A percentile compares a stretch with the other conserved stretches of the same genome.
Conservation (phyloP, 2,329 filamentous ascomycete species). For the Elsinoe necatrix region DNA sequence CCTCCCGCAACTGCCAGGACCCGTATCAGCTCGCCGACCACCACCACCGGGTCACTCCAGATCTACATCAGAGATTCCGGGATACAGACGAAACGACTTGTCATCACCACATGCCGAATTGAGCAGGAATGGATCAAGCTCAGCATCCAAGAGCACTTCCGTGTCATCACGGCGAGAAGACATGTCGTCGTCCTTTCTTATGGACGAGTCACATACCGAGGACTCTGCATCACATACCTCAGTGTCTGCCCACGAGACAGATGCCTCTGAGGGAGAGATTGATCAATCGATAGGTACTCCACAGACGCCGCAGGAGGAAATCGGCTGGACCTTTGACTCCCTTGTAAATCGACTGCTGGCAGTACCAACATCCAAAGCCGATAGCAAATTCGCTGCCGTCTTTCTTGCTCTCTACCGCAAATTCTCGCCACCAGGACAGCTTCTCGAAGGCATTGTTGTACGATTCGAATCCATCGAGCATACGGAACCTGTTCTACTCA, state of each 20-base stretch:
- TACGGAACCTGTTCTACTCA: slow-evolving; percentile 60
- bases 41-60: slow-evolving; percentile 33
- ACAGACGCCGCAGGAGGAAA: slow-evolving; percentile 46
- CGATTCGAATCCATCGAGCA: slow-evolving; percentile 64
- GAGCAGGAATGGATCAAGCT: slow-evolving; percentile 12
- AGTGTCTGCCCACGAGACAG: slow-evolving; percentile 40
- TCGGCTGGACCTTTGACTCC: slow-evolving; percentile 45
- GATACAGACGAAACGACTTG: slow-evolving; percentile 22
- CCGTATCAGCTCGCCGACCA: background rate
- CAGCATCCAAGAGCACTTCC: slow-evolving; percentile 13
- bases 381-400: slow-evolving; percentile 77
- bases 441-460: slow-evolving; percentile 69
- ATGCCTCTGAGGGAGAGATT: slow-evolving; percentile 55
- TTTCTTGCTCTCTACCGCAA: slow-evolving; percentile 92
- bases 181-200: slow-evolving; percentile 49
- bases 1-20: slow-evolving; percentile 6
- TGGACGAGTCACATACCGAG: slow-evolving; percentile 51
- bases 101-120: slow-evolving; percentile 10
- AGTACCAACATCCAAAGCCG: slow-evolving; percentile 74
- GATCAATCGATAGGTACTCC: slow-evolving; percentile 27
- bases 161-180: slow-evolving; percentile 33
- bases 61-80: slow-evolving; percentile 40
- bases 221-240: slow-evolving; percentile 15
- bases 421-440: slow-evolving; percentile 71
- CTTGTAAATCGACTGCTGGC: slow-evolving; percentile 76